phyloP scores from a whole-genome alignment of 768 basidiomycete genomes.

The Gloeophyllum trabeum region DNA sequence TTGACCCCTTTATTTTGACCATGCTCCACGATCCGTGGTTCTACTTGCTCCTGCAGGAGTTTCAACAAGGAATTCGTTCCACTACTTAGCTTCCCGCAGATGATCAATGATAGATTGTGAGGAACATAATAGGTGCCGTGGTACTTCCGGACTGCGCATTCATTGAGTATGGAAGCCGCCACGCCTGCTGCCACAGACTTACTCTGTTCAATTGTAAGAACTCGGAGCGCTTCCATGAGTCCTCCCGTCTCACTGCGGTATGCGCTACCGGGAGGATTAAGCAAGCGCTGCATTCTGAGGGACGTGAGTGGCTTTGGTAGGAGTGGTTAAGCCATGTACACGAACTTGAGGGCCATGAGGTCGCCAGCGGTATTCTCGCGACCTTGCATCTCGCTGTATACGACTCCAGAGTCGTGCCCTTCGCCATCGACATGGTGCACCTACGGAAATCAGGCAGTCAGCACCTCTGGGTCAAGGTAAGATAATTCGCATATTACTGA shows the following conservation, averaged over 20 bases:
- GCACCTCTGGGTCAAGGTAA: not conserved
- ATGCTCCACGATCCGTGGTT: constrained; percentile 72
- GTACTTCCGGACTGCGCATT: constrained; percentile 70
- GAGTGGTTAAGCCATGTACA: not conserved
- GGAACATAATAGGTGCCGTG: constrained; percentile 88
- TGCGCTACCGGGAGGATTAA: constrained; percentile 74
- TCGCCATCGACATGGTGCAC: constrained; percentile 92
- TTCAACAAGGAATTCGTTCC: constrained; percentile 68
- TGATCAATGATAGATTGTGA: constrained; percentile 84
- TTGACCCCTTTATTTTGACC: constrained; percentile 57
- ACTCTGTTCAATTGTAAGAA: constrained; percentile 86
- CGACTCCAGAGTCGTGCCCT: constrained; percentile 90
- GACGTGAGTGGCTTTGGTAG: not conserved
- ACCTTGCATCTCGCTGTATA: constrained; percentile 96
- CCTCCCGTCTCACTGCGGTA: constrained; percentile 98
- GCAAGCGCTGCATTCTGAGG: constrained; percentile 60
- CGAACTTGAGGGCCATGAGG: constrained; percentile 76
- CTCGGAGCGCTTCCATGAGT: constrained; percentile 82
- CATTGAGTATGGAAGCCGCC: constrained; percentile 4
- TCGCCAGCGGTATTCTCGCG: constrained; percentile 89
- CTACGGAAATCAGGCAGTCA: constrained; percentile 22
- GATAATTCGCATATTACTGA: constrained; percentile 4
- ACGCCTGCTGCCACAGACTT: constrained; percentile 10
- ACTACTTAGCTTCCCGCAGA: constrained; percentile 75
- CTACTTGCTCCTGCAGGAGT: constrained; percentile 74